These are phyloP conservation scores for Aspergillus tubingensis DNA, from an alignment of 2,329 filamentous ascomycete genomes.

Conservation along the genomic window DNA sequence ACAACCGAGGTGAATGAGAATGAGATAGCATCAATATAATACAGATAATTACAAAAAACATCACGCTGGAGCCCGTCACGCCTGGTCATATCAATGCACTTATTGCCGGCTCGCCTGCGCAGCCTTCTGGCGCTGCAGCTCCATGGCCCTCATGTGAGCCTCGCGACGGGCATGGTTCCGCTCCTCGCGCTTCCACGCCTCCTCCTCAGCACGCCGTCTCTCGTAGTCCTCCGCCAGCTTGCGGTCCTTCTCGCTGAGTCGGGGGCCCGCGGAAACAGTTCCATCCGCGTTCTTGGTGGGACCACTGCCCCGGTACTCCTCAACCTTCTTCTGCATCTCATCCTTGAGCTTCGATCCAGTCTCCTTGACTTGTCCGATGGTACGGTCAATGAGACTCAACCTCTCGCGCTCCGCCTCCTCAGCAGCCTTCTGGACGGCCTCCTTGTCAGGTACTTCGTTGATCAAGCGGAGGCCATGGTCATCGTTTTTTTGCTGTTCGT, in stretches of 20 bases:
- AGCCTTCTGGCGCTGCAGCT: slow-evolving; percentile 28
- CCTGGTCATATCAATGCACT: slow-evolving; percentile 9
- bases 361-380: slow-evolving; percentile 36
- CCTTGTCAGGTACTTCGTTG: slow-evolving; percentile 9
- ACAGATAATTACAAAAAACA: slow-evolving; percentile 16
- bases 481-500: slow-evolving; percentile 8
- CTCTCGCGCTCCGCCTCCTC: slow-evolving; percentile 11
- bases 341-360: slow-evolving; percentile 24
- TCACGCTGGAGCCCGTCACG: slow-evolving; percentile 4
- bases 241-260: slow-evolving; percentile 36
- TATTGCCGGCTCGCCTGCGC: slow-evolving; percentile 15
- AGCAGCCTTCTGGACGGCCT: slow-evolving; percentile 15
- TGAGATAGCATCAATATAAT: slow-evolving; percentile 17
- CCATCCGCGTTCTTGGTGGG: slow-evolving; percentile 26
- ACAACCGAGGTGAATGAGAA: neutral
- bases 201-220: slow-evolving; percentile 31
- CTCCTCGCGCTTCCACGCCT: slow-evolving; percentile 37
- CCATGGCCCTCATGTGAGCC: slow-evolving; percentile 28
- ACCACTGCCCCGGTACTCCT: slow-evolving; percentile 27
- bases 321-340: slow-evolving; percentile 22
- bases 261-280: slow-evolving; percentile 18
- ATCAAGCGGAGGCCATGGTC: slow-evolving; percentile 21
- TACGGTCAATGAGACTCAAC: slow-evolving; percentile 39
- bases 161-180: slow-evolving; percentile 37
- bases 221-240: slow-evolving; percentile 34